Base-by-base conservation (phyloP, 495 filamentous ascomycete genomes). In the Sordaria brevicollis region DNA sequence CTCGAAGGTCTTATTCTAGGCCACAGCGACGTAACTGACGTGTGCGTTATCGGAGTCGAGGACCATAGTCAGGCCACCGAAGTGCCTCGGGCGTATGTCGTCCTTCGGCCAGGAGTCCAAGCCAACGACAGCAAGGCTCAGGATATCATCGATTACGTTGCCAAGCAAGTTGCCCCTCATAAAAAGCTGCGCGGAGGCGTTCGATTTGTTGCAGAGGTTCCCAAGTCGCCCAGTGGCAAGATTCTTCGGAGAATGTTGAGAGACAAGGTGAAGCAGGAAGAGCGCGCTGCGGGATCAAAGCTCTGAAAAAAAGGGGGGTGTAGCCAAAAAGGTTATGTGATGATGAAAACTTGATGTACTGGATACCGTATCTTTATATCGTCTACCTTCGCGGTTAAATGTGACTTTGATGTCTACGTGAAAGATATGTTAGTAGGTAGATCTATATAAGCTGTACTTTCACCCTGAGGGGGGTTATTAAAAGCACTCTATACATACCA, bases 181-280 rank as follows among this genome's bases (percentile, higher is more conserved):
- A 97, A 97, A 84, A 84, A 86, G 70, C 80, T 97, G 74, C 86
- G 91, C 35, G 94, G 94, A 19, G 94, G 94, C 3, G 86, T 97
- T 0, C 85, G 84, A 9, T 98, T 96, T 75, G 83, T 96, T 9
- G 89, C 96, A 71, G 83, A 86, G 72, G 87, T 98, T 9, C 94
- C 94, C 34, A 96, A 95, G 86, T 94, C 89, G 70, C 86, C 86
- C 1, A 90, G 88, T 76, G 94, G 94, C 1, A 98, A 98, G 86
- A 93, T 97, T 67, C 78, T 98, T 74, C 89, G 94, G 72, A 84
- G 93, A 54, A 69, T 94, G 69, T 71, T 89, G 71, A 80, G 83
- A 41, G 83, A 82, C 8, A 68, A 77, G 67, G 78, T 74, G 39
- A 79, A 69, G 72, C 72, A 74, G 67, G 80, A 82, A 68, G 71